phyloP scores from a whole-genome alignment of 257 asterid genomes.

The Nyctanthes arbortristis region DNA sequence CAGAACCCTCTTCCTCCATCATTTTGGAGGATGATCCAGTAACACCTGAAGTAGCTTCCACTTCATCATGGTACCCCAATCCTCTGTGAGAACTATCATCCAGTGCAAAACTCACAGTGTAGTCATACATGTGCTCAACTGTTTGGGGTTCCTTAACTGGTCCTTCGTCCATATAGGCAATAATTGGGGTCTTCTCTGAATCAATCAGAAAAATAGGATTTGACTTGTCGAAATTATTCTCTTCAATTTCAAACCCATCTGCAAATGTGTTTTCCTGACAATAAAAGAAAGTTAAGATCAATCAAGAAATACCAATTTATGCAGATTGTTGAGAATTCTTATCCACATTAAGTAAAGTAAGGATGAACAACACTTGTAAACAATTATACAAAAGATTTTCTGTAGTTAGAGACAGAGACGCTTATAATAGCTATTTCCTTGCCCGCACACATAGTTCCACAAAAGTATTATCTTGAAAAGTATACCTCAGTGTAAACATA shows the following conservation, averaged over 20 bases:
- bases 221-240: constrained; percentile 27
- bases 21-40: constrained; percentile 41
- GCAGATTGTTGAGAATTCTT: neutral
- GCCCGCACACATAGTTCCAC: neutral
- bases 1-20: constrained; percentile 52
- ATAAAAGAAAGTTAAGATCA: constrained; percentile 16
- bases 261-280: constrained; percentile 43
- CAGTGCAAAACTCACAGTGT: constrained; percentile 55
- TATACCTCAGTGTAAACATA: constrained; percentile 72
- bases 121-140: constrained; percentile 57
- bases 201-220: constrained; percentile 50
- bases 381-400: constrained; percentile 3
- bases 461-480: neutral
- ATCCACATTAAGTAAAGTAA: constrained; percentile 11
- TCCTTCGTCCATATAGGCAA: constrained; percentile 62
- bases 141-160: constrained; percentile 37
- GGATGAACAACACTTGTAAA: neutral
- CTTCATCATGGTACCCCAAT: constrained; percentile 62
- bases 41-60: constrained; percentile 42
- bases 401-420: neutral
- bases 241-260: constrained; percentile 32
- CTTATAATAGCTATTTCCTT: neutral
- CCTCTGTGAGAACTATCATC: constrained; percentile 73
- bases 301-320: constrained; percentile 5
- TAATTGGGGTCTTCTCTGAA: constrained; percentile 52